These are phyloP conservation scores for Pseudogymnoascus sp. DNA, from an alignment of 2,329 filamentous ascomycete genomes.

Conservation along the genomic window DNA sequence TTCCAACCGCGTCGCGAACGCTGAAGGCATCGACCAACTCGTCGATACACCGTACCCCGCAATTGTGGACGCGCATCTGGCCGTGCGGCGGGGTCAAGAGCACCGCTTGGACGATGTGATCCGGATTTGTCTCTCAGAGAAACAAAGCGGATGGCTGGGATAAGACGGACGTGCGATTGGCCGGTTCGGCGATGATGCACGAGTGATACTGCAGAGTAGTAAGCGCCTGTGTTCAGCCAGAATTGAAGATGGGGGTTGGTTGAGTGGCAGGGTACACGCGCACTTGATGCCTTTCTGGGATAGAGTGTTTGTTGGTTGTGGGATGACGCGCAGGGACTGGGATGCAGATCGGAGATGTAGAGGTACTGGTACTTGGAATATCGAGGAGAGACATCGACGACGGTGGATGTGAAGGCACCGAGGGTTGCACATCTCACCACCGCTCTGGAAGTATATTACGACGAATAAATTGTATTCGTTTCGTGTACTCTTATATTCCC, in stretches of 20 bases:
- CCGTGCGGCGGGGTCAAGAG: not conserved
- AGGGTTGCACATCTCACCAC: slow-evolving; percentile 2
- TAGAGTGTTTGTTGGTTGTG: not conserved
- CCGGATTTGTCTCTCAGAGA: not conserved
- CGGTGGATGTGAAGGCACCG: not conserved
- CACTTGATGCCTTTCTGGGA: not conserved
- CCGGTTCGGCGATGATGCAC: not conserved
- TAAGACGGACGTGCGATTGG: slow-evolving; percentile 1
- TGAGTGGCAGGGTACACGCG: slow-evolving; percentile 3
- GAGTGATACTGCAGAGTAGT: not conserved
- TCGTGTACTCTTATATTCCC: not conserved
- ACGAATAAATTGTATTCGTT: not conserved
- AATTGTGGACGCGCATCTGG: not conserved
- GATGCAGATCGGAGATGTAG: not conserved
- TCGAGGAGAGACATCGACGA: not conserved
- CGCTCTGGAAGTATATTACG: not conserved
- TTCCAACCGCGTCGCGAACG: not conserved
- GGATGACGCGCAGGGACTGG: slow-evolving; percentile 4
- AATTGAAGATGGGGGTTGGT: not conserved
- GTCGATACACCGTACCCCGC: not conserved
- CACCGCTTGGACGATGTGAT: not conserved
- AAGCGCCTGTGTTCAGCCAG: slow-evolving; percentile 3
- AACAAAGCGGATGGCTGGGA: slow-evolving; percentile 5
- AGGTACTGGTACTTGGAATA: slow-evolving; percentile 5
- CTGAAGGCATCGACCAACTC: not conserved